phyloP scores from a whole-genome alignment of 169 alveolate genomes.

The Plasmodium gaboni region DNA sequence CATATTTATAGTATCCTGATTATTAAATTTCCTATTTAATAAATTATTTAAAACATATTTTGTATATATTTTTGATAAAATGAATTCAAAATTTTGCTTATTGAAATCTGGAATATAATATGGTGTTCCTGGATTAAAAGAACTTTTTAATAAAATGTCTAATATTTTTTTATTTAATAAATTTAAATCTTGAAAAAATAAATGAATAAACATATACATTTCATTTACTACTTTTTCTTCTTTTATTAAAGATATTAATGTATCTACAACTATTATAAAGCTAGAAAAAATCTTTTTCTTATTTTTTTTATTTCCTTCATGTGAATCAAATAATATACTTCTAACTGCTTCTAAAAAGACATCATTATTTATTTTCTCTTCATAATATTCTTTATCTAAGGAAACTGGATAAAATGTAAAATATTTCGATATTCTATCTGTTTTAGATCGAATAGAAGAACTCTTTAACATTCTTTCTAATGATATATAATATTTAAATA shows the following conservation, averaged over 20 bases:
- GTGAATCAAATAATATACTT: conserved; percentile 28
- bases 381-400: conserved; percentile 1
- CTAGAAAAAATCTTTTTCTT: conserved; percentile 16
- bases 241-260: conserved; percentile 29
- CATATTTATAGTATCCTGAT: not conserved
- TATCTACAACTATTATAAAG: conserved; percentile 41
- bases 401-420: conserved; percentile 31
- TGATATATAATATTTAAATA: conserved; percentile 36
- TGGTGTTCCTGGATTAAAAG: not conserved
- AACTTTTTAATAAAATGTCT: not conserved
- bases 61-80: conserved; percentile 44
- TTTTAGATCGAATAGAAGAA: conserved; percentile 7
- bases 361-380: conserved; percentile 13
- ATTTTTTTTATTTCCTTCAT: conserved; percentile 13
- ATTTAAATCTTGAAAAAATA: conserved; percentile 35
- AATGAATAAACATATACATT: conserved; percentile 22
- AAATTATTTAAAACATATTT: conserved; percentile 41
- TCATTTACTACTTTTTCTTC: conserved; percentile 28
- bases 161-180: conserved; percentile 22
- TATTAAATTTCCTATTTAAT: conserved; percentile 4
- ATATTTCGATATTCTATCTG: conserved; percentile 23
- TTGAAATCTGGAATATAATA: conserved; percentile 5
- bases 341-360: conserved; percentile 57
- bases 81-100: conserved; percentile 21
- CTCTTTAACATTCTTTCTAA: conserved; percentile 27